A percentile compares a stretch with the other conserved stretches of the same genome.
Evolutionary conservation across 768 basidiomycete species (phyloP).

Genomic region (Boletus vermiculosoides): DNA sequence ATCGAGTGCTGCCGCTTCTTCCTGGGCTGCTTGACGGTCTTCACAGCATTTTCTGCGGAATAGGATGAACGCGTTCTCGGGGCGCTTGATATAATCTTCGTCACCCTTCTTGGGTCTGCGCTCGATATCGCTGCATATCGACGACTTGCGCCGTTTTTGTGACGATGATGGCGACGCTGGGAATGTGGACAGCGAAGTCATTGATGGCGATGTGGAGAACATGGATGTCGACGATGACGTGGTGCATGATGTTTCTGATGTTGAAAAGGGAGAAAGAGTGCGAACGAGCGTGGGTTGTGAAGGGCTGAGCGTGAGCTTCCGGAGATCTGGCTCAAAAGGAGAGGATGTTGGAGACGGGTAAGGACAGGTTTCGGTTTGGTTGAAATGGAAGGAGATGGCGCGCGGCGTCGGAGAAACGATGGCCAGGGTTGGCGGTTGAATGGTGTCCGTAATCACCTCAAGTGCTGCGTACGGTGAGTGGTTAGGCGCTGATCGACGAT

Average conservation of each 20-base stretch:
- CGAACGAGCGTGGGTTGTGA: constrained; percentile 40
- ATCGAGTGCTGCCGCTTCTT: constrained; percentile 39
- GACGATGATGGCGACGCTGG: constrained; percentile 34
- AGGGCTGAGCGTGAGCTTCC: constrained; percentile 44
- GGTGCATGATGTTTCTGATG: constrained; percentile 17
- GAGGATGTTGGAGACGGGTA: constrained; percentile 66
- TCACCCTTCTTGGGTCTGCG: constrained; percentile 62
- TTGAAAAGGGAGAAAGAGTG: constrained; percentile 43
- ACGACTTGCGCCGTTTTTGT: constrained; percentile 54
- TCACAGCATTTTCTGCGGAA: constrained; percentile 80
- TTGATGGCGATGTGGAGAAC: constrained; percentile 38
- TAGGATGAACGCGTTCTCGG: constrained; percentile 82
- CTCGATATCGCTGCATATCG: constrained; percentile 46
- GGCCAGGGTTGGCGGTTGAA: constrained; percentile 50
- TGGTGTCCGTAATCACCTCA: constrained; percentile 70
- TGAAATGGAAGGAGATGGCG: constrained; percentile 46
- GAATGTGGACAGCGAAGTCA: constrained; percentile 34
- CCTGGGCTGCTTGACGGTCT: constrained; percentile 58
- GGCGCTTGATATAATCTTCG: constrained; percentile 81
- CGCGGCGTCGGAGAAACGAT: constrained; percentile 63
- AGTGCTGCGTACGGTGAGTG: constrained; percentile 48
- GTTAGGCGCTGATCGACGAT: constrained; percentile 1
- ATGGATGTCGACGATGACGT: constrained; percentile 44
- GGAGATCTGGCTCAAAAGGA: constrained; percentile 72
- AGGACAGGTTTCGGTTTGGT: constrained; percentile 47